Evolutionary conservation across 306 rosid species (phyloP).

Genomic region (Fagus sylvatica): DNA sequence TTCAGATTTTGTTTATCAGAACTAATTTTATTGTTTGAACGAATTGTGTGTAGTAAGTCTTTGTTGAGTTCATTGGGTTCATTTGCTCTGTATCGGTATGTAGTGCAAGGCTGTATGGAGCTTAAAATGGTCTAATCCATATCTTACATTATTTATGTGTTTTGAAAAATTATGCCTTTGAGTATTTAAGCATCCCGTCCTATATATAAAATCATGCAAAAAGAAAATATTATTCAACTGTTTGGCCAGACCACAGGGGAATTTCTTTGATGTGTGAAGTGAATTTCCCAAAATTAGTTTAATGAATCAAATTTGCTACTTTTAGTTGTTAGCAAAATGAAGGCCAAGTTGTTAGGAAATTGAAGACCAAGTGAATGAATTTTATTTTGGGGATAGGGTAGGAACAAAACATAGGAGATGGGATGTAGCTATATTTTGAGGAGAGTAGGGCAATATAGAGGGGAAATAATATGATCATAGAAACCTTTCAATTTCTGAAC

Average conservation of each 20-base stretch:
- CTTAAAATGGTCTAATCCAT: not conserved
- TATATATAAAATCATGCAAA: not conserved
- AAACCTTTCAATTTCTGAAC: not conserved
- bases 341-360: too few species aligned
- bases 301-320: not conserved
- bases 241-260: not conserved
- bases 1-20: not conserved
- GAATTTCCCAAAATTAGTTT: not conserved
- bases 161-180: not conserved
- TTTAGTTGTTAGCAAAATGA: not conserved
- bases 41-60: not conserved
- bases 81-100: not conserved
- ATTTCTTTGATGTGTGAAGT: not conserved
- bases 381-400: not conserved
- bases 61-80: not conserved
- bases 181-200: not conserved
- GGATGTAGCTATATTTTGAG: not conserved
- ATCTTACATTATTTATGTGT: not conserved
- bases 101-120: not conserved
- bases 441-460: not conserved
- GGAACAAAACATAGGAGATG: not conserved
- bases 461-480: not conserved
- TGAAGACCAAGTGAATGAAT: not conserved
- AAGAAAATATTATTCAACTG: not conserved
- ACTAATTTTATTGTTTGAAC: too few species aligned